These are phyloP conservation scores for Stephania yunnanensis DNA, from an alignment of 164 flowering plant species.

Conservation along the genomic window DNA sequence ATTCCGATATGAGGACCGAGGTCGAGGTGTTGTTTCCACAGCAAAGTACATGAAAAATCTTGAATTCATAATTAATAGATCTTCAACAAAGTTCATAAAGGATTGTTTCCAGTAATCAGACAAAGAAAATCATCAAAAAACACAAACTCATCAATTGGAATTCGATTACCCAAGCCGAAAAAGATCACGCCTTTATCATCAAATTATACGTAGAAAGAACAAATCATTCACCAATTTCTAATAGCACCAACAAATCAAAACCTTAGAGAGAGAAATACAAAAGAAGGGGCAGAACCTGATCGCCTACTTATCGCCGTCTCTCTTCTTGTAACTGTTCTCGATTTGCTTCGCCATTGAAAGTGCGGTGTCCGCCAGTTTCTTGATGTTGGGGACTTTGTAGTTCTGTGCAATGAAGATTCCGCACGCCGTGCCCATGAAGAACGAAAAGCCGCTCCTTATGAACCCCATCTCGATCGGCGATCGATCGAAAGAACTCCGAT, in stretches of 20 bases:
- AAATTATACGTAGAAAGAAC: background rate
- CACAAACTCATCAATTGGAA: no score
- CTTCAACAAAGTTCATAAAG: no score
- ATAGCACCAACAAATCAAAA: background rate
- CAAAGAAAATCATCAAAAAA: no score
- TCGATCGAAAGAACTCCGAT: background rate
- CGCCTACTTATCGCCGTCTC: slow-evolving; percentile 30
- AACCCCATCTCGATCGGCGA: slow-evolving; percentile 34
- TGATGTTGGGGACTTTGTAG: slow-evolving; percentile 69
- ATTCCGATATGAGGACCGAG: no score
- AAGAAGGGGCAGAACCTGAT: background rate
- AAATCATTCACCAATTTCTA: background rate
- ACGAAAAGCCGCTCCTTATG: slow-evolving; percentile 43
- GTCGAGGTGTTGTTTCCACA: no score
- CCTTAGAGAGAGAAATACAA: background rate
- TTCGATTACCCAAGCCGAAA: no score
- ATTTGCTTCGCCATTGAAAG: slow-evolving; percentile 45
- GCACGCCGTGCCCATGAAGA: slow-evolving; percentile 42
- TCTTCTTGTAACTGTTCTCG: slow-evolving; percentile 55
- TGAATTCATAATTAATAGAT: no score
- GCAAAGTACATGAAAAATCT: no score
- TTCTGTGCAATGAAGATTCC: slow-evolving; percentile 75
- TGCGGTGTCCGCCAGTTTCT: slow-evolving; percentile 45
- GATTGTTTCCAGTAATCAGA: no score
- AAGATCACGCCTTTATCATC: background rate